Conservation (phyloP, 768 basidiomycete species). For the Pleurotus platypus region DNA sequence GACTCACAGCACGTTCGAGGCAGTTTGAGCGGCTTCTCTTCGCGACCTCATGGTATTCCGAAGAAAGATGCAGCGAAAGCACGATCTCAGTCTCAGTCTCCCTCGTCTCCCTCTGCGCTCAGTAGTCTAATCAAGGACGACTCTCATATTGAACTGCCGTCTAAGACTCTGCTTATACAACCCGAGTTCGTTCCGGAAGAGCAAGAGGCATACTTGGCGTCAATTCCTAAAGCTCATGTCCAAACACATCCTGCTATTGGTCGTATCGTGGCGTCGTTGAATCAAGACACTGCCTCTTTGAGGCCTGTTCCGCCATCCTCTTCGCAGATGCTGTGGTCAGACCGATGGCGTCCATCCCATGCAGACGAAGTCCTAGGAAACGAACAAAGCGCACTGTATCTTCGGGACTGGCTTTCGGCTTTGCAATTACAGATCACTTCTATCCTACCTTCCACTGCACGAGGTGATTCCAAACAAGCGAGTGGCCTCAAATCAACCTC, state of each 20-base stretch:
- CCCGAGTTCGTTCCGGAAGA: not conserved
- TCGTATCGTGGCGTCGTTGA: conserved; percentile 26
- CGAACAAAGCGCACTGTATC: conserved; percentile 60
- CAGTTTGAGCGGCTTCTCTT: conserved; percentile 30
- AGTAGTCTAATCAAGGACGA: conserved; percentile 1
- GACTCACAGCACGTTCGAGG: conserved; percentile 62
- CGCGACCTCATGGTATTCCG: not conserved
- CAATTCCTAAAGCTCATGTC: conserved; percentile 19
- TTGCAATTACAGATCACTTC: conserved; percentile 50
- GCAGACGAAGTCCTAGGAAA: conserved; percentile 82
- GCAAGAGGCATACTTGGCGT: conserved; percentile 15
- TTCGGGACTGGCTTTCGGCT: conserved; percentile 78
- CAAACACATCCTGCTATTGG: conserved; percentile 48
- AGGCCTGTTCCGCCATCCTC: conserved; percentile 10
- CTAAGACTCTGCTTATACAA: not conserved
- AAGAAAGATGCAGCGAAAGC: not conserved
- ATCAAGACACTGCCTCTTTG: conserved; percentile 13
- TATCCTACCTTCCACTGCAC: conserved; percentile 9
- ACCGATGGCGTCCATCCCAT: conserved; percentile 70
- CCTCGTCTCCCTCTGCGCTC: not conserved
- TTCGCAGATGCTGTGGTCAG: conserved; percentile 57
- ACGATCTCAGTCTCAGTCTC: no score
- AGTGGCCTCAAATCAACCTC: conserved; percentile 22
- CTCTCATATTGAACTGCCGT: not conserved
- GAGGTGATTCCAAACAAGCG: conserved; percentile 7